Conservation (phyloP, 2,329 filamentous ascomycete species). For the Mycosphaerelloides madeirae region DNA sequence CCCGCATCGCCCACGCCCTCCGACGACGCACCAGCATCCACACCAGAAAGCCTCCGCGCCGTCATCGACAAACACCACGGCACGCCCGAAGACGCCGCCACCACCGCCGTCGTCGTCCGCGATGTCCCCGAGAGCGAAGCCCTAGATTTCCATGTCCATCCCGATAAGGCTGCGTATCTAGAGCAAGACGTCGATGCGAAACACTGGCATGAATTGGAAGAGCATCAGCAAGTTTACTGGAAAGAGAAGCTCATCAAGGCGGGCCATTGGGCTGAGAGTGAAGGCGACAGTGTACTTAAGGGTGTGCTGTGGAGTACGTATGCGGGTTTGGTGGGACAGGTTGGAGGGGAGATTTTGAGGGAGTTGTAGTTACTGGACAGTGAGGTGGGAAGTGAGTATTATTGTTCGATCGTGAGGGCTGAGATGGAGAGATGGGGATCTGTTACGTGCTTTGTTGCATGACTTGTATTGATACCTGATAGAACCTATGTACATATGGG, state of each 20-base stretch:
- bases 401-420: too few species aligned
- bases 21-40: slow-evolving; percentile 3
- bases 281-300: slow-evolving; percentile 71
- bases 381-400: too few species aligned
- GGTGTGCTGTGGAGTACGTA: slow-evolving; percentile 73
- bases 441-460: too few species aligned
- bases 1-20: slow-evolving; percentile 5
- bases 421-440: too few species aligned
- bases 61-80: slow-evolving; percentile 18
- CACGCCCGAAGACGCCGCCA: slow-evolving; percentile 16
- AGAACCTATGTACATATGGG: too few species aligned
- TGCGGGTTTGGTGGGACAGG: slow-evolving; percentile 55
- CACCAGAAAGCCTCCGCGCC: slow-evolving; percentile 4
- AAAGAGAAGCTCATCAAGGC: slow-evolving; percentile 62
- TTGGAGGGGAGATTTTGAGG: slow-evolving; percentile 21
- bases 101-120: slow-evolving; percentile 37
- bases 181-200: slow-evolving; percentile 47
- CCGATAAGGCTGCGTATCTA: slow-evolving; percentile 39
- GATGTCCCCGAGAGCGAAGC: slow-evolving; percentile 33
- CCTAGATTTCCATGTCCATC: slow-evolving; percentile 32
- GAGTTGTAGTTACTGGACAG: slow-evolving; percentile 13
- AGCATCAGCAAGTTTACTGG: slow-evolving; percentile 63
- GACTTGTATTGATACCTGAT: too few species aligned
- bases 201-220: slow-evolving; percentile 66
- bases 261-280: slow-evolving; percentile 72